Evolutionary conservation across 495 filamentous ascomycete species (phyloP).

Genomic region (Annulohypoxylon maeteangense): DNA sequence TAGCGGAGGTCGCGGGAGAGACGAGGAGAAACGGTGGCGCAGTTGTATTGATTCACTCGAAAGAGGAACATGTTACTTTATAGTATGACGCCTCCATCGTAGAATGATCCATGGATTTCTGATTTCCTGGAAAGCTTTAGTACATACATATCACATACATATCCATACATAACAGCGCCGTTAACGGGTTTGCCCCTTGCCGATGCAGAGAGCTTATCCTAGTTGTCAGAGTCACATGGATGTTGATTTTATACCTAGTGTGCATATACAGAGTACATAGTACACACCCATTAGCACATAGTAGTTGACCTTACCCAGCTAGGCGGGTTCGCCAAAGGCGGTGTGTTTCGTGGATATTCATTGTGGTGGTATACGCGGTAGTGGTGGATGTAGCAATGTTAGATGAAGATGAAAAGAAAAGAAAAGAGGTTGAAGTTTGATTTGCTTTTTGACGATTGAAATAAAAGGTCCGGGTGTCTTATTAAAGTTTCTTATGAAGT

Average conservation of each 20-base stretch:
- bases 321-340: constrained; percentile 11
- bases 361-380: constrained; percentile 2
- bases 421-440: background rate
- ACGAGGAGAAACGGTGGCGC: constrained; percentile 13
- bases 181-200: constrained; percentile 9
- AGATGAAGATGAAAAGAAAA: constrained; percentile 1
- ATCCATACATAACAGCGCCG: background rate
- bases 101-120: constrained; percentile 1
- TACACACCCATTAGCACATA: no score
- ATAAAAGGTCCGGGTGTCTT: constrained; percentile 12
- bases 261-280: constrained; percentile 1
- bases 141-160: background rate
- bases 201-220: constrained; percentile 4
- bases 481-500: background rate
- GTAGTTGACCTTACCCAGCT: background rate
- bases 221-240: constrained; percentile 11
- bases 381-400: background rate
- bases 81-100: constrained; percentile 17
- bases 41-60: constrained; percentile 4
- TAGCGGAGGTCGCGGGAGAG: constrained; percentile 26
- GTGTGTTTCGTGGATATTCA: constrained; percentile 24
- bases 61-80: constrained; percentile 17
- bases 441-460: constrained; percentile 1
- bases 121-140: background rate
- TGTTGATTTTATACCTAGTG: background rate